Base-by-base conservation (phyloP, 352 stramenopile species). In the Pythium aristosporum region DNA sequence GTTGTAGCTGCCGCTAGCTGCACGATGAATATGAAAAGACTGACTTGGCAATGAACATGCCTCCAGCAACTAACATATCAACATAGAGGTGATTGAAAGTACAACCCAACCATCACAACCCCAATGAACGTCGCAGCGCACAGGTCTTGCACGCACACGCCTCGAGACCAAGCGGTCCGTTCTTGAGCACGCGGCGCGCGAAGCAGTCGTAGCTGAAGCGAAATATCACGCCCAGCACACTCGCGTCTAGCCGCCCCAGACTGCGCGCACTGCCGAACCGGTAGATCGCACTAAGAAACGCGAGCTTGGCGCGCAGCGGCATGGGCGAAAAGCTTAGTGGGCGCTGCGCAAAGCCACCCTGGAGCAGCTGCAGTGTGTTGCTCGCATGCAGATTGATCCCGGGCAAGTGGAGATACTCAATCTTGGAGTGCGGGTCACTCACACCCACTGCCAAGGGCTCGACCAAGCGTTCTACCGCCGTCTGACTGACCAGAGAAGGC, bases 251-350 rank as follows among this genome's bases (percentile, higher is more conserved):
- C 30, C 23, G 36, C 8, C 58, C 37, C 1, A 65, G 12, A 23
- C 58, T 65, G 3, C 37, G 37, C 36, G 50, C 18, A 1, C 10
- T 11, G n/a, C 37, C 9, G 1, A 44, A 58, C 16, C 47, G 58
- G 12, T 41, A 65, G 28, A 58, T 57, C 23, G 56, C 58, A 37
- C 58, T 65, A 3, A 65, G 36, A 23, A 65, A 57, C 34, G 58
- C 58, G 37, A 65, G 58, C 48, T 65, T 65, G 21, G 21, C 21
- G 0, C 58, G 32, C 37, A 65, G 46, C 20, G 46, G 36, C 58
- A 65, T 56, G 13, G 32, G 47, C n/a, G 58, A 41, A 34, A 44
- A 58, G 37, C 58, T 46, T 21, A 51, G 25, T 23, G 58, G 58
- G 1, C 44, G 36, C 2, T 20, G 0, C 0, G 34, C n/a, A 43